Conservation (phyloP, 192 early-diverging fungal genomes). For the Umbelopsis vinacea region DNA sequence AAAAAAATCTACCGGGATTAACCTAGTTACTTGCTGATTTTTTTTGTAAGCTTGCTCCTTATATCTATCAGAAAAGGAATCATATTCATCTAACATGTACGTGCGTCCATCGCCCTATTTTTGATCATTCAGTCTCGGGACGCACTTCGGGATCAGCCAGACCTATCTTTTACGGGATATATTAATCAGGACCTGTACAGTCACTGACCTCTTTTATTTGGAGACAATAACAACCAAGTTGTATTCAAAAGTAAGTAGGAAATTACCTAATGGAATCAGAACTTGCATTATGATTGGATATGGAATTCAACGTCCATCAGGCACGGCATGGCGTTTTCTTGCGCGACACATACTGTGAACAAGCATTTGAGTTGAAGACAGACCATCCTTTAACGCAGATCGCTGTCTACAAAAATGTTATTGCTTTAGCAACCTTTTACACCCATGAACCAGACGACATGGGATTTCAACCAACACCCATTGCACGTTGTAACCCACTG, state of each 20-base stretch:
- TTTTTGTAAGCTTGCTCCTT: background rate
- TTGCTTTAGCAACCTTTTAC: too few relatives aligned
- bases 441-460: too few relatives aligned
- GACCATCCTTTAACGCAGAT: too few relatives aligned
- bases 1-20: background rate
- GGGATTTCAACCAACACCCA: too few relatives aligned
- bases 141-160: background rate
- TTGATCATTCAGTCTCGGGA: conserved; percentile 2
- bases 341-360: too few relatives aligned
- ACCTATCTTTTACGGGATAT: conserved; percentile 3
- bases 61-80: background rate
- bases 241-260: conserved; percentile 2
- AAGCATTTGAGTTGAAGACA: too few relatives aligned
- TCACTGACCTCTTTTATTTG: background rate
- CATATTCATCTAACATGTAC: background rate
- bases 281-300: too few relatives aligned
- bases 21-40: background rate
- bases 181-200: background rate
- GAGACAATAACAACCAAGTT: background rate
- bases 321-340: background rate
- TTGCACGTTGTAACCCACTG: too few relatives aligned
- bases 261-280: background rate
- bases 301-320: background rate
- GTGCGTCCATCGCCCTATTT: background rate
- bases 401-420: too few relatives aligned